Conservation (phyloP, 441 rosid genomes). For the Breynia disticha region DNA sequence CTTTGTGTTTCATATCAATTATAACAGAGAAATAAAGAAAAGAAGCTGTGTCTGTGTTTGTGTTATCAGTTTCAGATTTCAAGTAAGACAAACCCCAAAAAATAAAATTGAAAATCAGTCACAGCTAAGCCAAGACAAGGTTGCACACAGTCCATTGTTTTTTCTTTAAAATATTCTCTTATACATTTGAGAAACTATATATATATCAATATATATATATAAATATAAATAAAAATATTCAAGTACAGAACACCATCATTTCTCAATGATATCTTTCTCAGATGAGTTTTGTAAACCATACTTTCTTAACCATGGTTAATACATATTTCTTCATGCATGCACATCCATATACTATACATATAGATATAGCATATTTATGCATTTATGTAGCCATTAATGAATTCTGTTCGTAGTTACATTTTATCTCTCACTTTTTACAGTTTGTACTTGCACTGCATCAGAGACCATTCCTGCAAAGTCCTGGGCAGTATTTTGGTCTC, state of each 20-base stretch:
- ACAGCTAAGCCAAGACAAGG: conserved; percentile 31
- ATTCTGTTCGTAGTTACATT: conserved; percentile 21
- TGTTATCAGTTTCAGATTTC: conserved; percentile 35
- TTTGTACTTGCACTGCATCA: conserved; percentile 27
- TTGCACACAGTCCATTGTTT: conserved; percentile 18
- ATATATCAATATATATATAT: background rate
- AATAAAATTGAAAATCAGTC: conserved; percentile 23
- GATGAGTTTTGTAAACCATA: conserved; percentile 21
- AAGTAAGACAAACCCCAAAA: conserved; percentile 34
- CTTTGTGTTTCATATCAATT: too few species aligned
- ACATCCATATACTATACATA: background rate
- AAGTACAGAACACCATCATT: conserved; percentile 80
- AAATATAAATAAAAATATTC: background rate
- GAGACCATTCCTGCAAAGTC: conserved; percentile 24
- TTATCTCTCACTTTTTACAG: conserved; percentile 21
- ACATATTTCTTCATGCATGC: background rate
- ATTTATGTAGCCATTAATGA: conserved; percentile 23
- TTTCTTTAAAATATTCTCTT: conserved; percentile 1
- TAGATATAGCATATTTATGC: conserved; percentile 1
- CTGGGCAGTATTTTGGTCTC: conserved; percentile 35
- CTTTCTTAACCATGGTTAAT: conserved; percentile 33
- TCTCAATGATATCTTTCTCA: conserved; percentile 63
- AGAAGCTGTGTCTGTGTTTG: too few species aligned
- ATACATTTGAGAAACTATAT: background rate
- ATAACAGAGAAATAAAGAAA: too few species aligned